phyloP scores from a whole-genome alignment of 2,329 filamentous ascomycete genomes.

The Calonectria henricotiae region DNA sequence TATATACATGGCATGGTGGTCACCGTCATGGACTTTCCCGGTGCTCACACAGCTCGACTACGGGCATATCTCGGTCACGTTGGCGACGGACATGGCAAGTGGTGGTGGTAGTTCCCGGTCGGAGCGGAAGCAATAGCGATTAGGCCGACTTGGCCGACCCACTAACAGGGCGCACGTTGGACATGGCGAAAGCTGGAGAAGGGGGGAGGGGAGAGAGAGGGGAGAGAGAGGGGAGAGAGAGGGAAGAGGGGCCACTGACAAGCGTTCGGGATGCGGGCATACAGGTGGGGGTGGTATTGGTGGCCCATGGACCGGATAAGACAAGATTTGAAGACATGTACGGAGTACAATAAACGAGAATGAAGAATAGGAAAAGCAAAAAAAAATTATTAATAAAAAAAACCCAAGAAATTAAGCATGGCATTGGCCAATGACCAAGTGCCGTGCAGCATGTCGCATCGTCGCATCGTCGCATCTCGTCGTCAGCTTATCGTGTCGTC shows the following conservation, averaged over 20 bases:
- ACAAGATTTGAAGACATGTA: no score
- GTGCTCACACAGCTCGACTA: neutral
- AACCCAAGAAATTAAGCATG: neutral
- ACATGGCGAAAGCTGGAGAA: slow-evolving; percentile 29
- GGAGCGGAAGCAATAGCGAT: slow-evolving; percentile 38
- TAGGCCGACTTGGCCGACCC: slow-evolving; percentile 10
- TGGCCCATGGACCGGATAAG: no score
- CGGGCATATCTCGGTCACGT: slow-evolving; percentile 11
- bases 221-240: neutral
- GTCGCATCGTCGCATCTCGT: neutral
- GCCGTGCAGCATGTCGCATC: neutral
- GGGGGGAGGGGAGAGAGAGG: neutral
- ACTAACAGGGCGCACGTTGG: slow-evolving; percentile 13
- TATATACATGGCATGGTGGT: neutral
- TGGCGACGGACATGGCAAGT: neutral
- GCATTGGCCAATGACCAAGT: neutral
- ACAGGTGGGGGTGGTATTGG: neutral
- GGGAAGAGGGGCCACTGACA: neutral
- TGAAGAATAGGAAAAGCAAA: neutral
- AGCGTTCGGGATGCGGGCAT: neutral
- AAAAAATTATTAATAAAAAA: neutral
- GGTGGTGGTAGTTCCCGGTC: slow-evolving; percentile 10
- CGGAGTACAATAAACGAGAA: neutral
- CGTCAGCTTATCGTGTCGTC: neutral
- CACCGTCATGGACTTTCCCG: neutral